Percentiles rank a stretch among this genome's conserved stretches.
These are phyloP conservation scores for Phytophthora sojae DNA, from an alignment of 352 stramenopile species.

Conservation along the genomic window DNA sequence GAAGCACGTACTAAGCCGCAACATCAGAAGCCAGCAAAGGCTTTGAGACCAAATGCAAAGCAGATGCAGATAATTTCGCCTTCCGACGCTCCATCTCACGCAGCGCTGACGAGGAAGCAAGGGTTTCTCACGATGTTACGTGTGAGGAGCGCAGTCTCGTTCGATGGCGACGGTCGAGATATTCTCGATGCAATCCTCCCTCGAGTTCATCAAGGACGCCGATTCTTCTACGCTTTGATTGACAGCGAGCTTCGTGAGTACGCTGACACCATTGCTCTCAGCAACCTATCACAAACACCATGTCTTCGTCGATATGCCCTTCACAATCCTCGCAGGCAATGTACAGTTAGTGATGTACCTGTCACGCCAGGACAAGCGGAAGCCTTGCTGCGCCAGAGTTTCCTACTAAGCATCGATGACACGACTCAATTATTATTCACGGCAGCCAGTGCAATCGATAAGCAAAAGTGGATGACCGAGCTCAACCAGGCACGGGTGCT, in stretches of 20 bases:
- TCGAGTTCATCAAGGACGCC: constrained; percentile 25
- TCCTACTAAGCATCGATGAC: constrained; percentile 39
- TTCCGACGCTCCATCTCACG: constrained; percentile 1
- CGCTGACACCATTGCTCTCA: constrained; percentile 39
- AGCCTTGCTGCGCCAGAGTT: constrained; percentile 44
- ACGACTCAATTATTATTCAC: constrained; percentile 44
- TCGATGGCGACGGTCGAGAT: constrained; percentile 3
- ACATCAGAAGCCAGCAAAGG: constrained; percentile 2
- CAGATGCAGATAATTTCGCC: not conserved
- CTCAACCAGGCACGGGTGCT: constrained; percentile 34
- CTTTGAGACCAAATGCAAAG: constrained; percentile 6
- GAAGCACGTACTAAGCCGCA: not conserved
- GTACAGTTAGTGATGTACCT: constrained; percentile 26
- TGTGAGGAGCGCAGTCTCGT: not conserved
- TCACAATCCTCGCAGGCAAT: constrained; percentile 10
- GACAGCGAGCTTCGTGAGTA: constrained; percentile 46
- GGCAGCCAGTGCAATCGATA: constrained; percentile 49
- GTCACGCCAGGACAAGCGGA: constrained; percentile 24
- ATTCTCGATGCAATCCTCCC: constrained; percentile 21
- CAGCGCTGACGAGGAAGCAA: constrained; percentile 44
- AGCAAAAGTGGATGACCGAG: constrained; percentile 57
- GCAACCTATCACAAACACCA: constrained; percentile 17
- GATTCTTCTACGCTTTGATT: constrained; percentile 46
- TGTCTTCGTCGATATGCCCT: constrained; percentile 30
- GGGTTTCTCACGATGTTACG: constrained; percentile 40